These are phyloP conservation scores for Nakaseomyces bracarensis DNA, from an alignment of 1,139 yeast genomes.

Conservation along the genomic window DNA sequence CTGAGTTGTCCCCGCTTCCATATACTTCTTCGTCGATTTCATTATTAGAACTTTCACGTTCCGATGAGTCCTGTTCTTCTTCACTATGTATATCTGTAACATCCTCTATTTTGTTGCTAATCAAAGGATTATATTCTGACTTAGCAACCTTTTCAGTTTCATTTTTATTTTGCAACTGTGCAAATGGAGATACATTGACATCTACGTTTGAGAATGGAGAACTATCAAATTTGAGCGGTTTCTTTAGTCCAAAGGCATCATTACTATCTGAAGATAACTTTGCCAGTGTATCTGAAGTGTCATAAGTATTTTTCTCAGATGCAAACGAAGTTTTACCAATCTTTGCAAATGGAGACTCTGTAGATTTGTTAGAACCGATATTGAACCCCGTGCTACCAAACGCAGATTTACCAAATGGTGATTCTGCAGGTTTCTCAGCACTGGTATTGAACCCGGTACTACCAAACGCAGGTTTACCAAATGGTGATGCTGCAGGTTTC, in stretches of 20 bases:
- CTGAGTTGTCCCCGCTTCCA: no score
- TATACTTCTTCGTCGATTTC: no score
- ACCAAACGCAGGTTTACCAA: conserved; percentile 11
- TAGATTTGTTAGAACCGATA: background rate
- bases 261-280: background rate
- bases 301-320: conserved; percentile 7
- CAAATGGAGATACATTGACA: conserved; percentile 8
- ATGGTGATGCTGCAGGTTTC: background rate
- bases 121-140: no score
- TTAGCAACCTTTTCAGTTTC: background rate
- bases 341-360: conserved; percentile 16
- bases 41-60: background rate
- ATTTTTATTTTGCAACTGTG: conserved; percentile 7
- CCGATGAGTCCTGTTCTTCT: background rate
- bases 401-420: conserved; percentile 19
- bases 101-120: background rate
- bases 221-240: background rate
- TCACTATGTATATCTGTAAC: background rate
- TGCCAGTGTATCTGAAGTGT: conserved; percentile 7
- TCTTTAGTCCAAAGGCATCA: background rate
- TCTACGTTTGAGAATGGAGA: conserved; percentile 6
- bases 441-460: conserved; percentile 8
- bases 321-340: conserved; percentile 18
- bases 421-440: background rate
- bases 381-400: conserved; percentile 11